These are phyloP conservation scores for Elsinoe arachidis DNA, from an alignment of 2,329 filamentous ascomycete species.

Conservation along the genomic window DNA sequence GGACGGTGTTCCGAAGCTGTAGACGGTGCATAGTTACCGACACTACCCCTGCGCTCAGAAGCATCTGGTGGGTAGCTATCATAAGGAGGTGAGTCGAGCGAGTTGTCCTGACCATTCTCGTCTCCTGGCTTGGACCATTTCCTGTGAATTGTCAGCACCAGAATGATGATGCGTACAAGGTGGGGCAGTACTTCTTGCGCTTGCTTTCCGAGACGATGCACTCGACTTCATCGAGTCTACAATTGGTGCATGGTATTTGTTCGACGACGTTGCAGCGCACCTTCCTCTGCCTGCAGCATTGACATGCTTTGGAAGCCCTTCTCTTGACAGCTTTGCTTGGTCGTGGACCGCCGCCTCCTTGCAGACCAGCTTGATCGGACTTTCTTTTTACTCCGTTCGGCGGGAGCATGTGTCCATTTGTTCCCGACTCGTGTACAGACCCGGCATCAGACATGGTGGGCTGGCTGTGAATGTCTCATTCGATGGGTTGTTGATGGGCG, in stretches of 20 bases:
- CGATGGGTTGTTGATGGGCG: background rate
- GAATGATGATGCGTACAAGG: background rate
- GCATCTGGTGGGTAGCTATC: conserved; percentile 6
- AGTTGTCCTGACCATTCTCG: conserved; percentile 11
- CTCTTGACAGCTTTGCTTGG: conserved; percentile 60
- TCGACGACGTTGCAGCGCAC: conserved; percentile 92
- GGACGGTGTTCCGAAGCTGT: conserved; percentile 43
- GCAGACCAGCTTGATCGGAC: conserved; percentile 47
- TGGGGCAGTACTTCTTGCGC: conserved; percentile 66
- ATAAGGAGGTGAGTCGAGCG: conserved; percentile 1
- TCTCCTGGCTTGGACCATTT: conserved; percentile 26
- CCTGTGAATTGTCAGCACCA: conserved; percentile 18
- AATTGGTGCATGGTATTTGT: conserved; percentile 78
- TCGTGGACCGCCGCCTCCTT: conserved; percentile 35
- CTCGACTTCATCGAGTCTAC: conserved; percentile 69
- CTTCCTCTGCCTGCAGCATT: conserved; percentile 79
- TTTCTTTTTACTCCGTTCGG: conserved; percentile 43
- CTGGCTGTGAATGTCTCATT: background rate
- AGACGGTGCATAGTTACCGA: background rate
- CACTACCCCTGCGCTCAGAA: background rate
- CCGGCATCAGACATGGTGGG: conserved; percentile 11
- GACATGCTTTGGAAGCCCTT: conserved; percentile 83
- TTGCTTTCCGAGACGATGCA: conserved; percentile 65
- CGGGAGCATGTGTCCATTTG: conserved; percentile 7
- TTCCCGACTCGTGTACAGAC: conserved; percentile 3